phyloP scores from a whole-genome alignment of 192 early-diverging fungal genomes.

The Allomyces arbusculus region DNA sequence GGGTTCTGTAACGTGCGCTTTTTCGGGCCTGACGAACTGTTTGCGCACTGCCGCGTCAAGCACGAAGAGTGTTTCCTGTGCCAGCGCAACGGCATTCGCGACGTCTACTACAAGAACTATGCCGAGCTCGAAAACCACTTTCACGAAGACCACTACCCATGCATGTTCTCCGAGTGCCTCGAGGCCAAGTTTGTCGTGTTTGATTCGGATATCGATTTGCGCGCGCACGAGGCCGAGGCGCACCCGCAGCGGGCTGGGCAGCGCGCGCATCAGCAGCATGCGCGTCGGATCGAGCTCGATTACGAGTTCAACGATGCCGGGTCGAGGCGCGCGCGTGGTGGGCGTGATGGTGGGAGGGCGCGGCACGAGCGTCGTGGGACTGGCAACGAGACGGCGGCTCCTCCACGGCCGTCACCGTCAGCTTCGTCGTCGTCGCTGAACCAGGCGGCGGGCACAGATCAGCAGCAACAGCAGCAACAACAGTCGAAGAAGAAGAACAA shows the following conservation, averaged over 20 bases:
- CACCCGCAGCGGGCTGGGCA: constrained; percentile 2
- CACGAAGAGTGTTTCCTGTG: constrained; percentile 94
- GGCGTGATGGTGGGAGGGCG: too few relatives aligned
- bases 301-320: too few relatives aligned
- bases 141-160: constrained; percentile 55
- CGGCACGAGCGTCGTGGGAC: too few relatives aligned
- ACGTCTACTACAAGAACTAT: constrained; percentile 80
- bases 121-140: constrained; percentile 58
- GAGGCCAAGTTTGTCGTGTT: constrained; percentile 96
- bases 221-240: constrained; percentile 56
- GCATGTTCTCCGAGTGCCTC: constrained; percentile 56
- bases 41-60: constrained; percentile 72
- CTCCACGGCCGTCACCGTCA: too few relatives aligned
- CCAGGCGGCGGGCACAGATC: too few relatives aligned
- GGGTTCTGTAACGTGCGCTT: constrained; percentile 66
- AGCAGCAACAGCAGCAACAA: too few relatives aligned
- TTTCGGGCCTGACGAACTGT: constrained; percentile 86
- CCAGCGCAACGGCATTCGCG: constrained; percentile 41
- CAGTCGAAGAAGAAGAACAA: too few relatives aligned
- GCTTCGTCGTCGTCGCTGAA: too few relatives aligned
- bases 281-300: background rate
- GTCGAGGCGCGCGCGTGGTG: too few relatives aligned
- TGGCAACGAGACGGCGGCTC: too few relatives aligned
- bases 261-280: background rate
- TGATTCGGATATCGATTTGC: constrained; percentile 71